Percentiles rank a stretch among this genome's conserved stretches.
Evolutionary conservation across 2,329 filamentous ascomycete species (phyloP).

Genomic region (Colletotrichum horii): DNA sequence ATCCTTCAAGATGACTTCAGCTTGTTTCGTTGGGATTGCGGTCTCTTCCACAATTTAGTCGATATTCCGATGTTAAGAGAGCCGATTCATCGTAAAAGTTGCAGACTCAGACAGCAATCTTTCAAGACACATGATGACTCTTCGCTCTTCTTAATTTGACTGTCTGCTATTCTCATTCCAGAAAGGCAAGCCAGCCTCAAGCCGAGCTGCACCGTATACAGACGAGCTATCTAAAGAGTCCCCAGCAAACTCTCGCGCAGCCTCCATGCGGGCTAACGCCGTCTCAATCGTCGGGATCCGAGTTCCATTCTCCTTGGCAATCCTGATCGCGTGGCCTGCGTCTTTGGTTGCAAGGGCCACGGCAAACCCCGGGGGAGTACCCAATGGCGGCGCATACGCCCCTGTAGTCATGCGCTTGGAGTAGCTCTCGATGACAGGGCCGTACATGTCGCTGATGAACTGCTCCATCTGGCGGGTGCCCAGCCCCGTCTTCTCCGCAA

Average conservation of each 20-base stretch:
- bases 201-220: conserved; percentile 4
- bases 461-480: conserved; percentile 28
- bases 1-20: neutral
- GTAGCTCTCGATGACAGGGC: conserved; percentile 29
- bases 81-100: fast-evolving
- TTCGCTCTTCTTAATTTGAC: neutral
- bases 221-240: conserved; percentile 14
- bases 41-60: neutral
- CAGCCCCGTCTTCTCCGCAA: conserved; percentile 33
- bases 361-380: conserved; percentile 5
- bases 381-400: conserved; percentile 27
- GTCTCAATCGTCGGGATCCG: conserved; percentile 6
- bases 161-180: conserved; percentile 17
- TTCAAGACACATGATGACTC: neutral
- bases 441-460: conserved; percentile 33
- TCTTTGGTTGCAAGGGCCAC: conserved; percentile 15
- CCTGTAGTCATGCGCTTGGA: conserved; percentile 33
- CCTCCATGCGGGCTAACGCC: conserved; percentile 4
- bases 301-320: conserved; percentile 6
- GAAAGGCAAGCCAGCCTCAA: conserved; percentile 12
- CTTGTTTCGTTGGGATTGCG: neutral
- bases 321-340: conserved; percentile 10
- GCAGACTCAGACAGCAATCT: neutral
- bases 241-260: conserved; percentile 9
- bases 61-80: neutral